Conservation (phyloP, 345 rosid genomes). For the Adansonia digitata region DNA sequence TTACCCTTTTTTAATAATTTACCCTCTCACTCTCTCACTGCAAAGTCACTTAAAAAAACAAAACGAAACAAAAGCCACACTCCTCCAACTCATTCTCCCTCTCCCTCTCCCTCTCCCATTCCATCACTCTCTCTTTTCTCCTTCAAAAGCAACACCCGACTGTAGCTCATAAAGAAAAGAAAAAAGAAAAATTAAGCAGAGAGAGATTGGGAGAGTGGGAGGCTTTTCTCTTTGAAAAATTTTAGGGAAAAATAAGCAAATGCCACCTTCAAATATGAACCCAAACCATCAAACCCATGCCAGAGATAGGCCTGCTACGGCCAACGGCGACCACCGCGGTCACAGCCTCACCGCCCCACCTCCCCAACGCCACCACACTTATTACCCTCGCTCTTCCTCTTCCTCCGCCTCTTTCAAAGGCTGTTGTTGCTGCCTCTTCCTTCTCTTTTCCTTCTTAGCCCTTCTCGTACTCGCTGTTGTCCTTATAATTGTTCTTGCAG, state of each 20-base stretch:
- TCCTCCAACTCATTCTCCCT: no score
- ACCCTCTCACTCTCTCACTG: no score
- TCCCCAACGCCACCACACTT: constrained; percentile 23
- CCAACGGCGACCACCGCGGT: constrained; percentile 4
- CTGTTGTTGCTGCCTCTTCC: constrained; percentile 96
- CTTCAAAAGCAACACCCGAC: no score
- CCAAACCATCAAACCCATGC: neutral
- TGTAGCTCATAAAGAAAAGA: neutral
- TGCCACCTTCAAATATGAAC: neutral
- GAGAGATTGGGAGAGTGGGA: neutral
- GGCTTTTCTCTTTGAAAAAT: neutral
- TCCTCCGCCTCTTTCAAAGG: constrained; percentile 85
- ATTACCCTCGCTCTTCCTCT: constrained; percentile 44
- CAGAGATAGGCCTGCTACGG: constrained; percentile 3
- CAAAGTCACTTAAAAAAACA: neutral
- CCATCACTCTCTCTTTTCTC: no score
- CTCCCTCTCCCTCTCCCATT: no score
- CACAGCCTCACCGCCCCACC: neutral
- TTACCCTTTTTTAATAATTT: neutral
- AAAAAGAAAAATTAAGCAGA: neutral
- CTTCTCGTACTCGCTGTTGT: constrained; percentile 67
- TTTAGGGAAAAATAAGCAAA: neutral
- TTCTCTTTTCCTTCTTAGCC: constrained; percentile 75
- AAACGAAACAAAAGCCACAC: no score
- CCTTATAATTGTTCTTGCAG: constrained; percentile 74